A percentile compares a stretch with the other conserved stretches of the same genome.
Conservation (phyloP, 2,329 filamentous ascomycete genomes). For the Calonectria pseudoreteaudii region DNA sequence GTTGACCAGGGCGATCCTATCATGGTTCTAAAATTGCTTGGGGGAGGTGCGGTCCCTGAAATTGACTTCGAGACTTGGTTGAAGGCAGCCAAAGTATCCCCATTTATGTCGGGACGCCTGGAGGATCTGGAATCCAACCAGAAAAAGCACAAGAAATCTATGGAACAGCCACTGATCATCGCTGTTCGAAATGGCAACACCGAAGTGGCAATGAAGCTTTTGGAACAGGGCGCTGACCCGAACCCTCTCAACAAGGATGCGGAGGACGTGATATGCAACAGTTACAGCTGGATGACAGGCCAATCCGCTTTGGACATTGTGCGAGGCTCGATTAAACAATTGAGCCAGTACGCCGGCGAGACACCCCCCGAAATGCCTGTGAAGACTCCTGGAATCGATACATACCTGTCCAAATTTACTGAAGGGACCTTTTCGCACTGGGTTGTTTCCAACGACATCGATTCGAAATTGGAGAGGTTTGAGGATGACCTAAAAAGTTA, state of each 20-base stretch:
- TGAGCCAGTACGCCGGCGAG: slow-evolving; percentile 58
- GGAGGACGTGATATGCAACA: slow-evolving; percentile 49
- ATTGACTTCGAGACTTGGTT: slow-evolving; percentile 75
- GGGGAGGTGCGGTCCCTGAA: slow-evolving; percentile 68
- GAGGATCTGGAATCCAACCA: slow-evolving; percentile 61
- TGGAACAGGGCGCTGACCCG: slow-evolving; percentile 74
- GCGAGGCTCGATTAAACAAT: slow-evolving; percentile 59
- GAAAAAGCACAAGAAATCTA: slow-evolving; percentile 56
- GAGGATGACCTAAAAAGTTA: slow-evolving; percentile 38
- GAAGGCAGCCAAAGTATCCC: slow-evolving; percentile 63
- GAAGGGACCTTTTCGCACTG: slow-evolving; percentile 72
- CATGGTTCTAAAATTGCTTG: slow-evolving; percentile 70
- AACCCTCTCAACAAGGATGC: slow-evolving; percentile 65
- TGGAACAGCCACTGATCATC: slow-evolving; percentile 75
- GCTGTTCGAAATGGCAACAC: slow-evolving; percentile 62
- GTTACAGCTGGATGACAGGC: slow-evolving; percentile 51
- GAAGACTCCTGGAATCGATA: slow-evolving; percentile 54
- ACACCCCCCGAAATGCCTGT: slow-evolving; percentile 36
- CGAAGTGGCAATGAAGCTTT: slow-evolving; percentile 65
- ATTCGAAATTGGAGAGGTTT: slow-evolving; percentile 46
- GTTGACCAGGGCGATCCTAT: slow-evolving; percentile 64
- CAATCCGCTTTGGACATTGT: slow-evolving; percentile 72
- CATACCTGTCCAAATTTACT: slow-evolving; percentile 64
- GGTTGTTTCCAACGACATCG: slow-evolving; percentile 56
- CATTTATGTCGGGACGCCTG: slow-evolving; percentile 48